Evolutionary conservation across 352 stramenopile genomes (phyloP).

Genomic region (Phytophthora nicotianae): DNA sequence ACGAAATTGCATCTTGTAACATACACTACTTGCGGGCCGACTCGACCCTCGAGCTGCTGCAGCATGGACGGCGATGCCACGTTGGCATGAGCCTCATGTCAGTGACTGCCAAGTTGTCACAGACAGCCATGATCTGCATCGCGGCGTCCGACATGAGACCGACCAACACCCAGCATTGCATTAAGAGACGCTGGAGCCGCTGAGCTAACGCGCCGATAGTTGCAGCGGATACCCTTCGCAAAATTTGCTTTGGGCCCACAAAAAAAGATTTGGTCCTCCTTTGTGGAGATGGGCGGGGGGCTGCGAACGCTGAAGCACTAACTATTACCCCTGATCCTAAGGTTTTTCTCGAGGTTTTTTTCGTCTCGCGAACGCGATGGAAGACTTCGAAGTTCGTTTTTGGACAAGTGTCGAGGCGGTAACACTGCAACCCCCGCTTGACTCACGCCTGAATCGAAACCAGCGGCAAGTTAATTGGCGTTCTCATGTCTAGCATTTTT

Average conservation of each 20-base stretch:
- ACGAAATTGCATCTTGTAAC: background rate
- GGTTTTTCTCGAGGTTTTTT: no score
- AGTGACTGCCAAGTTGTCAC: no score
- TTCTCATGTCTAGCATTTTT: no score
- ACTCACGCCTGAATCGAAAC: background rate
- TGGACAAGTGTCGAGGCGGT: constrained; percentile 14
- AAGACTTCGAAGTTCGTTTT: constrained; percentile 28
- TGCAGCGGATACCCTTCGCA: background rate
- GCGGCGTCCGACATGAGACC: constrained; percentile 19
- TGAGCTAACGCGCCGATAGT: background rate
- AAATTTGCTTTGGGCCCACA: constrained; percentile 21
- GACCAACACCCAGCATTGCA: constrained; percentile 12
- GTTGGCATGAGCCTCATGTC: background rate
- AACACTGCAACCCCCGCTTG: background rate
- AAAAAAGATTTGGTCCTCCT: constrained; percentile 29
- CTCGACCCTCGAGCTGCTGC: background rate
- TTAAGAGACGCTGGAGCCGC: background rate
- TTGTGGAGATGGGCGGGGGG: constrained; percentile 8
- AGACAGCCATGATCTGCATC: constrained; percentile 23
- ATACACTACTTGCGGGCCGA: no score
- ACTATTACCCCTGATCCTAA: constrained; percentile 14
- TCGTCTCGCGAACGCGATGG: constrained; percentile 33
- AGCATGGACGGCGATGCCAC: background rate
- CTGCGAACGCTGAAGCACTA: constrained; percentile 4
- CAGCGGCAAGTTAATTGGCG: background rate